Evolutionary conservation across 2,329 filamentous ascomycete species (phyloP).

Genomic region (Torrubiellomyces zombiae): DNA sequence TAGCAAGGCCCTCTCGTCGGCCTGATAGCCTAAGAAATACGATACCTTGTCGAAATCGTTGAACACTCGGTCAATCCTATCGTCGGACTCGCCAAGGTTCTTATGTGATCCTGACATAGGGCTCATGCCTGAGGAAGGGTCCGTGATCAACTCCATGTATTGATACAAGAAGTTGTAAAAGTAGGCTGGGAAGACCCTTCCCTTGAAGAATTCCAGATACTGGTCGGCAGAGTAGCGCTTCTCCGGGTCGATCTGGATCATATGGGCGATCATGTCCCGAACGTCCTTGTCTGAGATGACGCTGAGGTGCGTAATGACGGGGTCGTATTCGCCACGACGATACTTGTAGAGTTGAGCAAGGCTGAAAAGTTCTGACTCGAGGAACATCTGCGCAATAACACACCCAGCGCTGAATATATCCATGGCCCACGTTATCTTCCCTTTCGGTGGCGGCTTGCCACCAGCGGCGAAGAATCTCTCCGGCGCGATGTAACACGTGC

Average conservation of each 20-base stretch:
- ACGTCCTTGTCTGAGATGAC: slow-evolving; percentile 81
- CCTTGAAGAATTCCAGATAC: slow-evolving; percentile 82
- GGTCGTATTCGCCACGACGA: slow-evolving; percentile 81
- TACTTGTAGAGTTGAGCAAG: slow-evolving; percentile 93
- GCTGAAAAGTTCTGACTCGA: slow-evolving; percentile 95
- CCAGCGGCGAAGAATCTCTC: slow-evolving; percentile 71
- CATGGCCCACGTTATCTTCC: slow-evolving; percentile 77
- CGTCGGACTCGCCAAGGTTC: slow-evolving; percentile 76
- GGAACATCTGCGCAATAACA: slow-evolving; percentile 88
- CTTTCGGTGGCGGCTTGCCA: slow-evolving; percentile 41
- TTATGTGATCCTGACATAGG: slow-evolving; percentile 47
- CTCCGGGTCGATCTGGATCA: slow-evolving; percentile 90
- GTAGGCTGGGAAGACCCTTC: slow-evolving; percentile 85
- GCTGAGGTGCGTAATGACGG: slow-evolving; percentile 60
- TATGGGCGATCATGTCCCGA: slow-evolving; percentile 77
- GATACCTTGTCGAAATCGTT: slow-evolving; percentile 97
- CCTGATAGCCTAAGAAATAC: slow-evolving; percentile 69
- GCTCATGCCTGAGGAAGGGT: slow-evolving; percentile 65
- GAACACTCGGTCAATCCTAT: slow-evolving; percentile 84
- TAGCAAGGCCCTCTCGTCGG: slow-evolving; percentile 23
- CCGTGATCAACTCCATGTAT: slow-evolving; percentile 91
- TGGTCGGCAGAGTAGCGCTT: slow-evolving; percentile 86
- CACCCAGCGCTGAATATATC: slow-evolving; percentile 95
- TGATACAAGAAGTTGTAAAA: slow-evolving; percentile 97
- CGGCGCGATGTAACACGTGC: slow-evolving; percentile 89